Percentiles rank a stretch among this genome's conserved stretches.
These are phyloP conservation scores for Gymnopilus junonius DNA, from an alignment of 768 basidiomycete genomes.

Conservation along the genomic window DNA sequence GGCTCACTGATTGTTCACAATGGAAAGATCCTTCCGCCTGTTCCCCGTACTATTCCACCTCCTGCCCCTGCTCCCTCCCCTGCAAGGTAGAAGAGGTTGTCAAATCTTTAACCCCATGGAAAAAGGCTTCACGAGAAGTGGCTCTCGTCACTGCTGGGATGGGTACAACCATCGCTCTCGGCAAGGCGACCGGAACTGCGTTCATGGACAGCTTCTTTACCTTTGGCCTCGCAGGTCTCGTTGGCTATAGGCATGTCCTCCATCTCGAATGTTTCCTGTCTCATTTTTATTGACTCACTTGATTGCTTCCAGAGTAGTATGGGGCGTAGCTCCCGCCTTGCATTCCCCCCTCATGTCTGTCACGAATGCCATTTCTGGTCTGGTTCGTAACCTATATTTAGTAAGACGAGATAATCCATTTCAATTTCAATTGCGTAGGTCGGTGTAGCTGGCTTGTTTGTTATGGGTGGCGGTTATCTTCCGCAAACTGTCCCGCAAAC, in stretches of 20 bases:
- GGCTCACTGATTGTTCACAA: conserved; percentile 78
- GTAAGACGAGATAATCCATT: neutral
- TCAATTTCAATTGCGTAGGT: conserved; percentile 42
- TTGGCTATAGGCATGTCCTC: conserved; percentile 63
- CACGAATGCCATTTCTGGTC: conserved; percentile 86
- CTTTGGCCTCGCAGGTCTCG: conserved; percentile 83
- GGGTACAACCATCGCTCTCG: conserved; percentile 72
- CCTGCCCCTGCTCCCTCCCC: conserved; percentile 51
- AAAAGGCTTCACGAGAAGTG: conserved; percentile 79
- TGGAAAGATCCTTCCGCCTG: conserved; percentile 67
- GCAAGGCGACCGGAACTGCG: conserved; percentile 77
- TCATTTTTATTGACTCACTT: neutral
- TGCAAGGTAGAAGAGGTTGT: conserved; percentile 47
- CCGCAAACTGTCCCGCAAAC: conserved; percentile 82
- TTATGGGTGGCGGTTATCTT: conserved; percentile 88
- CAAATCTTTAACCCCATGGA: conserved; percentile 83
- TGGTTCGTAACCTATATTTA: conserved; percentile 30
- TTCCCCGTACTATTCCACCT: conserved; percentile 70
- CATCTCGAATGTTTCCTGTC: neutral
- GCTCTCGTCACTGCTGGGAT: conserved; percentile 76
- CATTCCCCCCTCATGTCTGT: conserved; percentile 93
- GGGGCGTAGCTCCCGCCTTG: conserved; percentile 87
- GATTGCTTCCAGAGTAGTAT: conserved; percentile 63
- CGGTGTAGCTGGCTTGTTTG: conserved; percentile 83
- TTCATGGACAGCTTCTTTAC: conserved; percentile 93